Evolutionary conservation across 192 early-diverging fungal genomes (phyloP), one percentile per base, ranked within the genome.

Genomic region (Gryganskiella cystojenkinii): DNA sequence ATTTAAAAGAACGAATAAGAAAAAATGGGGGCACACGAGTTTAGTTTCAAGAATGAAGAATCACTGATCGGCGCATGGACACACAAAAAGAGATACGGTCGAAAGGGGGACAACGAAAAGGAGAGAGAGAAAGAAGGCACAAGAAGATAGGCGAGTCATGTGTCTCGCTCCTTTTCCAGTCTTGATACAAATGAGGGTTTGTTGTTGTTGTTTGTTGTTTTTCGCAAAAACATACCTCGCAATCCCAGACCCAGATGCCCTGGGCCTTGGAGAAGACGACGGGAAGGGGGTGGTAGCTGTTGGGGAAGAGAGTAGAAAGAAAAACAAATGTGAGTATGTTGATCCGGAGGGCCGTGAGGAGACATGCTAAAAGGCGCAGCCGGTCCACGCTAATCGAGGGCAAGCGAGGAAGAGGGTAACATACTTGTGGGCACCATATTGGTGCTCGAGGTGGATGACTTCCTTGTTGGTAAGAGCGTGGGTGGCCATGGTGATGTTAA

Each of bases 171-270:
- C 33, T 85, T 80, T 68, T 90, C 91, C 17, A 49, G 42, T 46
- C 35, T 42, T 13, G 5, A 35, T 22, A 20, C 22, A 20, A 11
- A 35, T 13, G 17, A n/a, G 24, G 3, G 27, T 34, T 45, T 24
- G 4, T 30, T 46, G 25, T 46, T 56, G 30, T 0, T 46, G 42
- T 9, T 33, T 31, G 40, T 20, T 17, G 43, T 31, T 45, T 20
- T 28, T 47, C 35, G 55, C 34, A 56, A 13, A 5, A 30, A 60
- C 40, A 30, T 69, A 78, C 74, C 84, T 96, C 98, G 44, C 94
- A 95, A 74, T 99, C 98, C 92, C 92, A 95, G 54, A 99, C 96
- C 82, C 93, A 89, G 17, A 94, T 89, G 15, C 98, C 98, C 74
- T 96, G 37, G 40, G 90, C 98, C 59, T 88, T 88, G 67, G 90